Base-by-base conservation (phyloP, 2,329 filamentous ascomycete species). In the Penicillium occitanis region DNA sequence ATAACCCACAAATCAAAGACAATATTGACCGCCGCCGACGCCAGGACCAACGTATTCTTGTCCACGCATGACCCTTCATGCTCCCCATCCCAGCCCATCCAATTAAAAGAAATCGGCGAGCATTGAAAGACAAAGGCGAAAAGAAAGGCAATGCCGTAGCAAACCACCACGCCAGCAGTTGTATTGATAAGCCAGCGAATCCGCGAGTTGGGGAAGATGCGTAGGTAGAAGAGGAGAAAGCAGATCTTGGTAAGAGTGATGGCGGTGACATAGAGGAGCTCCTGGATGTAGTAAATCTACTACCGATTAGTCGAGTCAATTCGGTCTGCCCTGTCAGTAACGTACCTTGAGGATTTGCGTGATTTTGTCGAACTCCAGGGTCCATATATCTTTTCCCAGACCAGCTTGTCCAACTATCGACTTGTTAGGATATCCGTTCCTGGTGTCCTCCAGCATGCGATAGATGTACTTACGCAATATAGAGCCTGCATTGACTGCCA, bases 161-260 rank as follows among this genome's bases (percentile, higher is more conserved):
- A 58, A 35, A 68, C 30, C 35, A 64, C 66, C 48, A 68, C 60
- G 19, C 61, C 17, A 55, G 33, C 37, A 42, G 66, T 62, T 14
- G 61, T 28, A 17, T 66, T 66, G 35, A 69, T 68, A 22, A 69
- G 10, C 25, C 25, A 63, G 13, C 66, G 66, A 30, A 68, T 64
- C 8, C 57, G 37, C 19, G 61, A 57, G 25, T 59, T 59, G 19
- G 68, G 68, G 28, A 69, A 69, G 22, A 69, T 69, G 19, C 66
- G 66, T 1, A 64, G 59, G 60, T 69, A 69, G 66, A 69, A 69
- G 11, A 66, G 57, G 50, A 60, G 33, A 59, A 63, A 30, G 44
- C 37, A 37, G 55, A 65, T 46, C 17, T 17, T 53, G 22, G 17
- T 33, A 25, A 61, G 14, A 42, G 51, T 42, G 44, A 63, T 44